Conservation (phyloP, 768 basidiomycete species). For the Lepiota venenata region DNA sequence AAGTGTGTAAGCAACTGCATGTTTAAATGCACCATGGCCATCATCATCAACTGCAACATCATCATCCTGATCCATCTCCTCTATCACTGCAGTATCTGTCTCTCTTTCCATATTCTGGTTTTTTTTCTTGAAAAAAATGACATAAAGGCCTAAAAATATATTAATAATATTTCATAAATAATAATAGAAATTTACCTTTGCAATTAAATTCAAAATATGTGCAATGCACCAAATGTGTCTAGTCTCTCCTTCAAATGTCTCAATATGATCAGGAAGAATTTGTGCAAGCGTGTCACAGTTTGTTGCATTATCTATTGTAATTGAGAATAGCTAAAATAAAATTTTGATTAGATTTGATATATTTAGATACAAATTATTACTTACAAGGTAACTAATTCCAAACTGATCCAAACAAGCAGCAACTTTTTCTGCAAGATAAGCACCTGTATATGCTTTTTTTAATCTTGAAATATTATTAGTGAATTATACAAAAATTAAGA, state of each 20-base stretch:
- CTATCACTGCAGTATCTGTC: no score
- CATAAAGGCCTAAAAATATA: constrained; percentile 19
- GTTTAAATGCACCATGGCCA: not conserved
- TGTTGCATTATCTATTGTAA: constrained; percentile 29
- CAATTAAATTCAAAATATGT: constrained; percentile 30
- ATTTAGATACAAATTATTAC: no score
- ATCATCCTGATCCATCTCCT: not conserved
- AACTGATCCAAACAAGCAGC: constrained; percentile 24
- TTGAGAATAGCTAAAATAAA: constrained; percentile 22
- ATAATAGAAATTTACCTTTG: constrained; percentile 26
- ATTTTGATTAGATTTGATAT: constrained; percentile 7
- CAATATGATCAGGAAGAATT: constrained; percentile 17
- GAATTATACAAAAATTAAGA: not conserved
- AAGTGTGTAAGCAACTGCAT: not conserved
- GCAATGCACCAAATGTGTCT: constrained; percentile 22
- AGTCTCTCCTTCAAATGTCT: constrained; percentile 19
- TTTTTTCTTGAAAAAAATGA: constrained; percentile 24
- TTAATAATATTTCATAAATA: not conserved
- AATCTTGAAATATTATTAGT: constrained; percentile 18
- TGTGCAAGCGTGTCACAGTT: constrained; percentile 26
- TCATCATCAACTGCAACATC: not conserved
- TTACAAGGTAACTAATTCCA: no score
- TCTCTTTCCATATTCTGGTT: no score
- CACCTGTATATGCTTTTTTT: constrained; percentile 23
- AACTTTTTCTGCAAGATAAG: constrained; percentile 23